phyloP scores from a whole-genome alignment of 805 yeast species.

The Cyberlindnera petersonii region DNA sequence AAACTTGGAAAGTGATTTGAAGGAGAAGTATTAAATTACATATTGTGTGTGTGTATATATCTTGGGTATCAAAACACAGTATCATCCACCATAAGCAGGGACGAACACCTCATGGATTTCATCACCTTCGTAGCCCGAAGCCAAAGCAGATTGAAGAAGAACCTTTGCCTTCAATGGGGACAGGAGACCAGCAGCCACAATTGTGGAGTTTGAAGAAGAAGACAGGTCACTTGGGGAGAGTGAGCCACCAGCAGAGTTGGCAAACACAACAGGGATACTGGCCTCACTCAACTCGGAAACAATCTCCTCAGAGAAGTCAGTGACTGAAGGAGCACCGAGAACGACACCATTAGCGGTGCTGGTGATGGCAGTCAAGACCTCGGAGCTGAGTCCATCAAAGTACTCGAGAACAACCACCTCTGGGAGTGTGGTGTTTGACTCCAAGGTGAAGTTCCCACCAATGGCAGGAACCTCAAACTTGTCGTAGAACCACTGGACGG shows the following conservation, averaged over 20 bases:
- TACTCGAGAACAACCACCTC: conserved; percentile 42
- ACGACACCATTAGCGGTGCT: conserved; percentile 41
- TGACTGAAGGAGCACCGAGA: conserved; percentile 47
- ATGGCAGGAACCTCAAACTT: conserved; percentile 9
- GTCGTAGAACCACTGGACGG: conserved; percentile 35
- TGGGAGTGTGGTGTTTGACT: conserved; percentile 17
- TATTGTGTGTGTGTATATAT: background rate
- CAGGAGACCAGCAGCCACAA: conserved; percentile 50
- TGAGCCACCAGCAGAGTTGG: conserved; percentile 25
- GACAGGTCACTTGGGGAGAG: conserved; percentile 12
- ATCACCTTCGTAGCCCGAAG: conserved; percentile 34
- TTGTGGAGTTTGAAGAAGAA: conserved; percentile 25
- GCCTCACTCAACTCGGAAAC: conserved; percentile 27
- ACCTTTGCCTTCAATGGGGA: conserved; percentile 50
- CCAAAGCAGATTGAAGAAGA: conserved; percentile 45
- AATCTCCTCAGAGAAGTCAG: conserved; percentile 40
- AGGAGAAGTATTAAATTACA: background rate
- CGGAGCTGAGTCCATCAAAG: conserved; percentile 41
- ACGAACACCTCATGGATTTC: conserved; percentile 44
- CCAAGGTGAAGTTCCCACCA: conserved; percentile 14
- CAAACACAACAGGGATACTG: conserved; percentile 43
- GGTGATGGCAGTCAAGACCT: conserved; percentile 32
- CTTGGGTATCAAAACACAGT: background rate
- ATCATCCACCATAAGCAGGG: conserved; percentile 52
- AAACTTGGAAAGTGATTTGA: conserved; percentile 31